Evolutionary conservation across 2,329 filamentous ascomycete species (phyloP), one percentile per base, ranked within the genome.

Genomic region (Mycocentrospora acerina): DNA sequence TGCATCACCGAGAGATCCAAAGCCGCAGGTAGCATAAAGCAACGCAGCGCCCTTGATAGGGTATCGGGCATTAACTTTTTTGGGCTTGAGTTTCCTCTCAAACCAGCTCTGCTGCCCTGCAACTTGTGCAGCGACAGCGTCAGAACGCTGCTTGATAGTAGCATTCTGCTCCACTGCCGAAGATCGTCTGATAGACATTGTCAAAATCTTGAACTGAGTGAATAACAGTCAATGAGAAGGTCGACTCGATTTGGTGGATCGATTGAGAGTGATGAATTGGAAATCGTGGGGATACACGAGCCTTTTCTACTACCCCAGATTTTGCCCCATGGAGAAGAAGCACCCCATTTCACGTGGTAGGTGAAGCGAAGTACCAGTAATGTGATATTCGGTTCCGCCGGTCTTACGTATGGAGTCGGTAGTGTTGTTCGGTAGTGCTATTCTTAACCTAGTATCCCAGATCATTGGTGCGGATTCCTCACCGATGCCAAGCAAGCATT

Each of bases 281-380:
- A 28, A 41, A 43, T 37, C 19, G 29, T 35, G 46, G 46, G 40
- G 40, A 40, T 22, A 22, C n/a, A 38, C 14, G 78, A 78, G 31
- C 75, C 71, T 46, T 74, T 83, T 60, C 74, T 83, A 22, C 63
- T 79, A 79, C 79, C 68, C 80, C 89, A 50, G 86, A 88, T 76
- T 88, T 77, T 86, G 82, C 71, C 85, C 78, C 9, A 79, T 82
- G 60, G 77, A 82, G 63, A 79, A 81, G 19, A 22, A 22, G 9
- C 5, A 5, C 5, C 19, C 19, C 19, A 22, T 22, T 22, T 6
- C 19, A 9, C 19, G 9, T 22, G 19, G 5, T 32, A 24, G 16
- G 10, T 71, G 37, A 29, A 42, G 37, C 30, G n/a, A n/a, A n/a
- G n/a, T 36, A 43, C 35, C 42, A 27, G n/a, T 16, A 77, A 47